These are phyloP conservation scores for Neurospora sp. DNA, from an alignment of 2,329 filamentous ascomycete genomes.

Conservation along the genomic window DNA sequence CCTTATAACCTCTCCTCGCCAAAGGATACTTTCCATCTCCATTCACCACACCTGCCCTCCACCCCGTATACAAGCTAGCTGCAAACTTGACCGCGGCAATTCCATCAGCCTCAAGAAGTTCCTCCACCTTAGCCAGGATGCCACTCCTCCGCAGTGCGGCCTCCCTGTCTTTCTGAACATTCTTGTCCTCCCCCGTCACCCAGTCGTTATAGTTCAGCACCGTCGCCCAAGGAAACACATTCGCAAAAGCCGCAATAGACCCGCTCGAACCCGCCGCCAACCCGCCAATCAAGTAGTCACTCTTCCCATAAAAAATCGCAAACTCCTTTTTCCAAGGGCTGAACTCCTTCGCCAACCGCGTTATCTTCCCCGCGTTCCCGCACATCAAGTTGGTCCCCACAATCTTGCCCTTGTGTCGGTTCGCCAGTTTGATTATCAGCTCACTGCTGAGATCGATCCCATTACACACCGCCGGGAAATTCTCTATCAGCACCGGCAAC, in stretches of 20 bases:
- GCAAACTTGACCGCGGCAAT: slow-evolving; percentile 62
- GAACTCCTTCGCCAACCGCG: slow-evolving; percentile 44
- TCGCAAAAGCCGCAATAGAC: slow-evolving; percentile 52
- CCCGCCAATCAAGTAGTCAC: slow-evolving; percentile 57
- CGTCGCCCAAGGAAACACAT: slow-evolving; percentile 48
- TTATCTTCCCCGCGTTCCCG: slow-evolving; percentile 64
- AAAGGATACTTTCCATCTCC: background rate
- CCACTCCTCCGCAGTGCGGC: slow-evolving; percentile 43
- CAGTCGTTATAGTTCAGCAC: slow-evolving; percentile 52
- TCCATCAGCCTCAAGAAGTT: slow-evolving; percentile 49
- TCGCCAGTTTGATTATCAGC: slow-evolving; percentile 43
- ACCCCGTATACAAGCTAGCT: slow-evolving; percentile 48
- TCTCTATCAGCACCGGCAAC: slow-evolving; percentile 54
- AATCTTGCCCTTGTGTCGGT: slow-evolving; percentile 35
- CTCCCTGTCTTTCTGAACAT: slow-evolving; percentile 31
- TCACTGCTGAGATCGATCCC: slow-evolving; percentile 54
- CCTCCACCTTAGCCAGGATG: slow-evolving; percentile 51
- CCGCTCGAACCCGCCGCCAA: slow-evolving; percentile 48
- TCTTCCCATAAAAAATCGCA: slow-evolving; percentile 61
- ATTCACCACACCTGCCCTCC: slow-evolving; percentile 41
- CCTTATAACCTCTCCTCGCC: slow-evolving; percentile 26
- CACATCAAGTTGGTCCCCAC: slow-evolving; percentile 59
- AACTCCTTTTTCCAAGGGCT: slow-evolving; percentile 39
- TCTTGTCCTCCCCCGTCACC: background rate
- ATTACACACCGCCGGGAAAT: slow-evolving; percentile 59